These are phyloP conservation scores for Citrus medica DNA, from an alignment of 345 rosid genomes.

Conservation along the genomic window DNA sequence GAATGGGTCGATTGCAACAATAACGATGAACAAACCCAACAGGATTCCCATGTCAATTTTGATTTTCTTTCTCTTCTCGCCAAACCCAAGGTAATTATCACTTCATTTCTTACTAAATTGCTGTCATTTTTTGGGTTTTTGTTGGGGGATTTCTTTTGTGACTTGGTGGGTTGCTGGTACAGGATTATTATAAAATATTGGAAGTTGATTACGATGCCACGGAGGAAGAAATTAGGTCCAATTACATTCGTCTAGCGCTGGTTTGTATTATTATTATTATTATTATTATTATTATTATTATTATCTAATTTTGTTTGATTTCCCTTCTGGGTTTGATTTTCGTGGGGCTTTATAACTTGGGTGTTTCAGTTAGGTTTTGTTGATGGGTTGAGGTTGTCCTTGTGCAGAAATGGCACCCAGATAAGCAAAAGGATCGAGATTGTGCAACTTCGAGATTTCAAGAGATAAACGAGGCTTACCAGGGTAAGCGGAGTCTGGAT, in stretches of 20 bases:
- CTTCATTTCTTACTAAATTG: not conserved
- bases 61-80: constrained; percentile 64
- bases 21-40: constrained; percentile 12
- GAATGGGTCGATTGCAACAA: constrained; percentile 20
- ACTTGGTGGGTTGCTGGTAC: constrained; percentile 12
- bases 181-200: constrained; percentile 90
- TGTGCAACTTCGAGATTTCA: constrained; percentile 78
- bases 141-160: not conserved
- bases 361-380: not conserved
- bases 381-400: not conserved
- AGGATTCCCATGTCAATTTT: constrained; percentile 46
- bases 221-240: constrained; percentile 87
- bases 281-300: no score
- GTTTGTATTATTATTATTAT: constrained; percentile 27
- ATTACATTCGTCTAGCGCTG: constrained; percentile 91
- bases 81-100: constrained; percentile 50
- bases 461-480: constrained; percentile 96
- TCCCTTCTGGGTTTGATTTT: not conserved
- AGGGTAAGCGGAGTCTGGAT: constrained; percentile 41
- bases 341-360: not conserved
- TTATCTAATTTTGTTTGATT: not conserved
- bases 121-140: not conserved
- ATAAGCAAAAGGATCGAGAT: constrained; percentile 64
- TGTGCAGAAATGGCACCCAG: constrained; percentile 95
- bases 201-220: constrained; percentile 78